Evolutionary conservation across 2,329 filamentous ascomycete genomes (phyloP).

Genomic region (Fusarium neocosmosporiellum): DNA sequence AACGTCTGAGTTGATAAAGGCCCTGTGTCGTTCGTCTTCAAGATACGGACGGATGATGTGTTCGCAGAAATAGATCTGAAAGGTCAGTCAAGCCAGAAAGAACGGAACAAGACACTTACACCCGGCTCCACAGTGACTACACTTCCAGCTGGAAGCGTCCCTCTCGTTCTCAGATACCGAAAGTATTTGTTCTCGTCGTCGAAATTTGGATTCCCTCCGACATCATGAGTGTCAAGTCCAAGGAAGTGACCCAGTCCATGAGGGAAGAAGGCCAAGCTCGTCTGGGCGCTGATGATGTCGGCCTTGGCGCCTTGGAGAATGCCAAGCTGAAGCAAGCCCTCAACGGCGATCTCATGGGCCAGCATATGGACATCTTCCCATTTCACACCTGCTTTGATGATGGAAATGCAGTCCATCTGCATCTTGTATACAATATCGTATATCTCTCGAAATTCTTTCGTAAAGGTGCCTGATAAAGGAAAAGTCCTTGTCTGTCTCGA

Average conservation of each 20-base stretch:
- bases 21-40: background rate
- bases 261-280: background rate
- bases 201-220: background rate
- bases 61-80: background rate
- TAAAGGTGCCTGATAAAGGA: background rate
- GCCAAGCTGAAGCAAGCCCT: background rate
- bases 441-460: background rate
- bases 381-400: background rate
- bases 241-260: background rate
- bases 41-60: background rate
- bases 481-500: background rate
- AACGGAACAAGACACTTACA: background rate
- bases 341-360: background rate
- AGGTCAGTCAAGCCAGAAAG: background rate
- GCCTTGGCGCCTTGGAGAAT: background rate
- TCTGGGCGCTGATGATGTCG: background rate
- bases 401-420: background rate
- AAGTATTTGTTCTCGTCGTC: background rate
- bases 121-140: background rate
- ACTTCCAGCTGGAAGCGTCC: background rate
- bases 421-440: background rate
- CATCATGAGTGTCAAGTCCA: background rate
- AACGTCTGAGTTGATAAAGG: background rate
- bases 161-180: background rate
- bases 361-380: background rate